Evolutionary conservation across 2,329 filamentous ascomycete genomes (phyloP).

Genomic region (Elsinoe ampelina): DNA sequence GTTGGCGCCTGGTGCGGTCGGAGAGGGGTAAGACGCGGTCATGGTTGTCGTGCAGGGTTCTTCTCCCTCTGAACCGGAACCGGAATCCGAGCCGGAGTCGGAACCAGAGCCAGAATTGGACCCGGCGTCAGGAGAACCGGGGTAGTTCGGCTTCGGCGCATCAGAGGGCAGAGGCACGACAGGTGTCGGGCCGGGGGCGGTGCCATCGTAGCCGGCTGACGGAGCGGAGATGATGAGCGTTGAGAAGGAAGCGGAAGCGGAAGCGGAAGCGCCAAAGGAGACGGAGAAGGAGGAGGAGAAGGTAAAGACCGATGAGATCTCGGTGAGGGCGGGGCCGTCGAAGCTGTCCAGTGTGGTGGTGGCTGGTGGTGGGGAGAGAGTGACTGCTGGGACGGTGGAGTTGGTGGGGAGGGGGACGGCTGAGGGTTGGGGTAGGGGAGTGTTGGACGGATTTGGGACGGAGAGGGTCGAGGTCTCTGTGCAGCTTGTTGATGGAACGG

Average conservation of each 20-base stretch:
- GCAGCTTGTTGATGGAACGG: background rate
- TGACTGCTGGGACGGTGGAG: background rate
- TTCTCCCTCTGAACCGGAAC: background rate
- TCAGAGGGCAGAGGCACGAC: background rate
- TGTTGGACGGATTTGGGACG: background rate
- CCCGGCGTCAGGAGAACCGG: background rate
- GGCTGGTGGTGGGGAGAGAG: background rate
- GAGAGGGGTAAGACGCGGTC: background rate
- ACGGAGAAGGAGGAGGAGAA: background rate
- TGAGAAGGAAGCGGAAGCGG: background rate
- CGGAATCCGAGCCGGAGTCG: background rate
- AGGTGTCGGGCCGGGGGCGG: background rate
- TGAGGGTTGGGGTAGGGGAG: background rate
- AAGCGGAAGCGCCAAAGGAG: background rate
- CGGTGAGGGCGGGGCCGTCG: background rate
- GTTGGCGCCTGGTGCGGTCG: background rate
- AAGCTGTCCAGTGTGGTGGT: background rate
- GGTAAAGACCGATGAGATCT: background rate
- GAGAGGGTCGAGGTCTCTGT: background rate
- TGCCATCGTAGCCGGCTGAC: background rate
- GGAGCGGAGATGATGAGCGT: background rate
- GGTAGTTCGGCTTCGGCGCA: background rate
- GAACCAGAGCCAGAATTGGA: background rate
- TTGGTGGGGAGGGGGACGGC: background rate
- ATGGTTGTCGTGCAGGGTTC: too few species aligned